Conservation (phyloP, 148 eudicot species). For the Cornus suecica region DNA sequence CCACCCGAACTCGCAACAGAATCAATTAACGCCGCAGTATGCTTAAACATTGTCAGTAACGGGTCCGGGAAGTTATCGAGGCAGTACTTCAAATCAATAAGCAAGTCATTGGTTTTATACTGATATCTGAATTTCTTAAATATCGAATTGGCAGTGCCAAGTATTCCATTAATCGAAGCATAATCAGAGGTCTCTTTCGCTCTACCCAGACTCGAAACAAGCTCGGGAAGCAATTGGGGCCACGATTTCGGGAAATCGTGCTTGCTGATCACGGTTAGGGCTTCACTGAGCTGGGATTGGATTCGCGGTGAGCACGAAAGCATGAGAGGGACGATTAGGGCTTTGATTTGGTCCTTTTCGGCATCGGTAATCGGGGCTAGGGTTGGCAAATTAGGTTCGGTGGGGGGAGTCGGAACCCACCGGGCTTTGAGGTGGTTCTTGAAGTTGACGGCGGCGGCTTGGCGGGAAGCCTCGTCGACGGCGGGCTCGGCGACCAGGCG, state of each 20-base stretch:
- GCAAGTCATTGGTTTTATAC: slow-evolving; percentile 57
- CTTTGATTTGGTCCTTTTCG: slow-evolving; percentile 77
- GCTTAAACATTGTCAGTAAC: slow-evolving; percentile 50
- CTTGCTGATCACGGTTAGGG: slow-evolving; percentile 79
- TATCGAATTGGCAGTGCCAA: slow-evolving; percentile 68
- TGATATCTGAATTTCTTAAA: slow-evolving; percentile 87
- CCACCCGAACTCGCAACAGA: slow-evolving; percentile 35
- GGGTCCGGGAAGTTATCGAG: slow-evolving; percentile 79
- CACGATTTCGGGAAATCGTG: slow-evolving; percentile 84
- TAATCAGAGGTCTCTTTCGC: slow-evolving; percentile 64
- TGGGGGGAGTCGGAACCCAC: slow-evolving; percentile 46
- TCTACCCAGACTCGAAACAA: slow-evolving; percentile 49
- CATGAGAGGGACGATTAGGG: slow-evolving; percentile 73
- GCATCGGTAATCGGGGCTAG: slow-evolving; percentile 42
- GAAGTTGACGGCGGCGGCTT: slow-evolving; percentile 85
- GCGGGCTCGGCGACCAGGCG: slow-evolving; percentile 62
- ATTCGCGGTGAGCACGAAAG: slow-evolving; percentile 50
- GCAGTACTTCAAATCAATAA: slow-evolving; percentile 77
- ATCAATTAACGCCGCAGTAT: slow-evolving; percentile 57
- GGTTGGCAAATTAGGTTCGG: slow-evolving; percentile 24
- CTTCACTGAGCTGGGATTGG: slow-evolving; percentile 84
- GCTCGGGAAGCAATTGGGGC: slow-evolving; percentile 69
- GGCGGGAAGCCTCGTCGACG: slow-evolving; percentile 63
- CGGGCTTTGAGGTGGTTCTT: slow-evolving; percentile 76
- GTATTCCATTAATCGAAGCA: slow-evolving; percentile 72